phyloP scores from a whole-genome alignment of 495 filamentous ascomycete species.

The Penicillium canescens region DNA sequence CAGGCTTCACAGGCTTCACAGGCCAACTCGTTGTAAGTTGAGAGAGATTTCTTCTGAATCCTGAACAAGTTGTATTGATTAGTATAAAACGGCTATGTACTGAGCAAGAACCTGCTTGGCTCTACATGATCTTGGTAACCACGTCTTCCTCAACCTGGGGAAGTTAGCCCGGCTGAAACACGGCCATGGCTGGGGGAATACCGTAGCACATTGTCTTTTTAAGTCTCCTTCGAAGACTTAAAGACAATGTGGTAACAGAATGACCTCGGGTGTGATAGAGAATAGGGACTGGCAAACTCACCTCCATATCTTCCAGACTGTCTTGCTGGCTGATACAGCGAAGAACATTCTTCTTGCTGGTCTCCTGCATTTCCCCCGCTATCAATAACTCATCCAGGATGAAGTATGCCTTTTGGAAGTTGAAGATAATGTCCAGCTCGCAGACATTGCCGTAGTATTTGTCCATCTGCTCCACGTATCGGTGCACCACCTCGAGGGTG shows the following conservation, averaged over 20 bases:
- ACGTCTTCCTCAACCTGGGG: conserved; percentile 89
- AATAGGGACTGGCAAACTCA: conserved; percentile 49
- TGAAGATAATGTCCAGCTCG: conserved; percentile 99
- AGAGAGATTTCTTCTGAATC: conserved; percentile 29
- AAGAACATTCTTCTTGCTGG: conserved; percentile 97
- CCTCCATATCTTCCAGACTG: conserved; percentile 96
- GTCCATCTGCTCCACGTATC: conserved; percentile 99
- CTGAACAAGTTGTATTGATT: conserved; percentile 42
- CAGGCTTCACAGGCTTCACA: conserved; percentile 14
- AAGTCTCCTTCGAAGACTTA: not conserved
- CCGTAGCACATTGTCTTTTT: not conserved
- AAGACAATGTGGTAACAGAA: not conserved
- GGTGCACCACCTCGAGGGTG: conserved; percentile 96
- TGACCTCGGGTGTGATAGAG: not conserved
- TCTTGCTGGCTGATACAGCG: conserved; percentile 94
- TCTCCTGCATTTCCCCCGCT: conserved; percentile 97
- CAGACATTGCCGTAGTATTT: conserved; percentile 99
- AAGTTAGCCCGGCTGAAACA: conserved; percentile 55
- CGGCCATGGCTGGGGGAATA: conserved; percentile 7
- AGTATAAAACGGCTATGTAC: conserved; percentile 42
- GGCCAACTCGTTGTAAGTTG: conserved; percentile 31
- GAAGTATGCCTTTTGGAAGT: conserved; percentile 99
- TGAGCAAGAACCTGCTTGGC: conserved; percentile 20
- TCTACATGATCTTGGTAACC: conserved; percentile 93
- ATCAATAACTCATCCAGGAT: conserved; percentile 96